Evolutionary conservation across 495 filamentous ascomycete genomes (phyloP), one percentile per base, ranked within the genome.

Genomic region (Hypoxylon lienhwacheense): DNA sequence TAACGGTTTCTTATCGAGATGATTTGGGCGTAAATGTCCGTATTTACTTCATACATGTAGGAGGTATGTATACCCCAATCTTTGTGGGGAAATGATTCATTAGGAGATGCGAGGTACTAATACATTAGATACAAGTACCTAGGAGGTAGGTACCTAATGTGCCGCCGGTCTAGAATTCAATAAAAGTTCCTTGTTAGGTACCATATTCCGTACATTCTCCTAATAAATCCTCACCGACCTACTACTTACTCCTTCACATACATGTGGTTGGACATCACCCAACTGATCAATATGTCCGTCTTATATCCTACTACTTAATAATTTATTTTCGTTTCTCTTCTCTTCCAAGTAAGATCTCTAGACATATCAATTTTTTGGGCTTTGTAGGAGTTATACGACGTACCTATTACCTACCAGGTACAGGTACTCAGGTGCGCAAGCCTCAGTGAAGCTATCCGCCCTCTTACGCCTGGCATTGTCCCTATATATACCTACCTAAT

Each of bases 41-140:
- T n/a, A n/a, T n/a, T n/a, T n/a, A n/a, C n/a, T n/a, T n/a, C n/a
- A n/a, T n/a, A n/a, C n/a, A n/a, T n/a, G n/a, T n/a, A n/a, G 12
- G 28, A 29, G 22, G 8, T 43, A 15, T 7, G 4, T 16, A 6
- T 10, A 31, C 10, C 37, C 25, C n/a, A 4, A 17, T 33, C 43
- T 16, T 6, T 47, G 55, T 59, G 55, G 55, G 48, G 55, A 59
- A 59, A 21, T 15, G 42, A 26, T 24, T 43, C 22, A 43, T 42
- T 31, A 44, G n/a, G n/a, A 48, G 48, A 39, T 17, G 36, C 37
- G 48, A 48, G n/a, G n/a, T n/a, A 43, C 55, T 48, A 48, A 42
- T n/a, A n/a, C n/a, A n/a, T n/a, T n/a, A n/a, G n/a, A n/a, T n/a
- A n/a, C n/a, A n/a, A n/a, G n/a, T n/a, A n/a, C n/a, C n/a, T n/a